Evolutionary conservation across 1,284 basidiomycete genomes (phyloP), one percentile per base, ranked within the genome.

Genomic region (Ustilago nuda): DNA sequence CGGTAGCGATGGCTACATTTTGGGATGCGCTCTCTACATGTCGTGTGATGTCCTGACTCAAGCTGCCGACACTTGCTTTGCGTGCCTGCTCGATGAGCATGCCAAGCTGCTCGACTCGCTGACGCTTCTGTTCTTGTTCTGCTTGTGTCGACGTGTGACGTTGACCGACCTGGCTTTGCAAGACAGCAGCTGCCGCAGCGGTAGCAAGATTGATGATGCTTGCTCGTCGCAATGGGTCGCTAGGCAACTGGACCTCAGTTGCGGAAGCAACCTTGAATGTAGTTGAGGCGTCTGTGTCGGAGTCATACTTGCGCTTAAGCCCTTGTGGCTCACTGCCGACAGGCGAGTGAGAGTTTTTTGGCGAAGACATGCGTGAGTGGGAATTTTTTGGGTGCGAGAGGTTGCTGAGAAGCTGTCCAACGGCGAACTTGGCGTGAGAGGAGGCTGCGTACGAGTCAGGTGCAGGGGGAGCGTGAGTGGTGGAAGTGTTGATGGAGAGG

Each of bases 181-280:
- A 46, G 11, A 76, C 73, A 1, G 69, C 73, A 2, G 73, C 73
- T 27, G 73, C 73, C 6, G 73, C 73, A 11, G 69, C 73, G 2
- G 73, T 76, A 4, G 73, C 73, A 1, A 76, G 62, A 53, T 76
- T 71, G 66, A 76, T 76, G 69, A 76, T 76, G 65, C 73, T 76
- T 27, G 69, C 73, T 30, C 73, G 50, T 23, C 73, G 73, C 13
- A 58, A 37, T 3, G 73, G 69, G 27, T 76, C 73, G 36, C 55
- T 43, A 6, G 73, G 69, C 33, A 76, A 59, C 30, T 66, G 61
- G 4, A 76, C 60, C 41, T 76, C 73, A 15, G 61, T 23, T 13
- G 73, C 65, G 0, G 73, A 65, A 37, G 72, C 55, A 15, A 61
- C 36, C 45, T 43, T 59, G 58, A 45, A 72, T 27, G 59, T 39